Percentiles rank a stretch among this genome's conserved stretches.
Evolutionary conservation across 1,139 yeast species (phyloP).

Genomic region (Saccharomyces hybrid): DNA sequence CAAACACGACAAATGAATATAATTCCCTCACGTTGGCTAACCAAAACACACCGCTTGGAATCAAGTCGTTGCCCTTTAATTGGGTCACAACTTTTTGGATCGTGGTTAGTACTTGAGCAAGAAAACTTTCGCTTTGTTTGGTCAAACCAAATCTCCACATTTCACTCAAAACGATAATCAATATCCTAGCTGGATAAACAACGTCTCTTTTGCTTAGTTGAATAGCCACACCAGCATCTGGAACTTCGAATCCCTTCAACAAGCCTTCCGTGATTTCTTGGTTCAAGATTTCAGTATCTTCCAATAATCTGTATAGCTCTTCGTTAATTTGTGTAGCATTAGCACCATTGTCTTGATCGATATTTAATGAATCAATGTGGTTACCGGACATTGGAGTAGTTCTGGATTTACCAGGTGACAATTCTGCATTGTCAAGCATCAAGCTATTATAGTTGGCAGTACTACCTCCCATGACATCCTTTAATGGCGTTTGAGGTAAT

Average conservation of each 20-base stretch:
- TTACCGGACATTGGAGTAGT: not conserved
- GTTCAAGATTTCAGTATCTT: conserved; percentile 72
- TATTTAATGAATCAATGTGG: not conserved
- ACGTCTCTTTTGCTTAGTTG: conserved; percentile 85
- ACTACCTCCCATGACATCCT: conserved; percentile 8
- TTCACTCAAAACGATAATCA: conserved; percentile 84
- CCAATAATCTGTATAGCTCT: conserved; percentile 62
- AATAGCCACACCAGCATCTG: conserved; percentile 76
- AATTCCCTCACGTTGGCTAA: conserved; percentile 92
- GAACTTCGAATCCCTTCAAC: conserved; percentile 80
- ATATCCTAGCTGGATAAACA: conserved; percentile 90
- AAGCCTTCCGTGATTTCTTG: conserved; percentile 83
- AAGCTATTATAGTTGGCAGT: not conserved
- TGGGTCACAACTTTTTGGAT: conserved; percentile 72
- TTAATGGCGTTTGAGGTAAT: conserved; percentile 23
- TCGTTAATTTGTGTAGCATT: conserved; percentile 46
- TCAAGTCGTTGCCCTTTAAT: conserved; percentile 76
- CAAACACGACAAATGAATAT: conserved; percentile 88
- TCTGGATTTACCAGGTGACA: not conserved
- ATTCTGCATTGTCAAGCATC: not conserved
- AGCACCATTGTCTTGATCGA: not conserved
- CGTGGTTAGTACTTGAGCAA: conserved; percentile 82
- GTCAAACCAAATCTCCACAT: conserved; percentile 98
- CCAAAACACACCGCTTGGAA: conserved; percentile 96
- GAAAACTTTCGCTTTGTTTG: conserved; percentile 80